Conservation (phyloP, 805 yeast species). For the Zygotorulaspora florentina region DNA sequence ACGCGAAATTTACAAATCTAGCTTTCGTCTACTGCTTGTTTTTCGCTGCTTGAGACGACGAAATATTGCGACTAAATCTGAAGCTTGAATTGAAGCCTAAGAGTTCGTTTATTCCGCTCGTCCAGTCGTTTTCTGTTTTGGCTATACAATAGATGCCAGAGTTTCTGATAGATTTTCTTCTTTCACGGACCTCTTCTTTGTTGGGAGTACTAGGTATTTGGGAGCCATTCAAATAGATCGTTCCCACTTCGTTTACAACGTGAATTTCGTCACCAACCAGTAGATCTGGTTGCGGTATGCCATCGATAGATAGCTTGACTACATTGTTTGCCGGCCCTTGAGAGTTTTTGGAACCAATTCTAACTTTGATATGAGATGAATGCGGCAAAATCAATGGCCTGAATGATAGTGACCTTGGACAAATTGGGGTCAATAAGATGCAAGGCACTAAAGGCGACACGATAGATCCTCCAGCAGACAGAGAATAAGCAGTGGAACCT, state of each 20-base stretch:
- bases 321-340: slow-evolving; percentile 35
- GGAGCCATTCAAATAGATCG: slow-evolving; percentile 51
- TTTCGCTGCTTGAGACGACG: neutral
- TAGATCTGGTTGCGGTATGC: slow-evolving; percentile 67
- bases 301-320: slow-evolving; percentile 75
- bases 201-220: slow-evolving; percentile 39
- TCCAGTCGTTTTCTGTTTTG: slow-evolving; percentile 83
- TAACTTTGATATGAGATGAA: slow-evolving; percentile 65
- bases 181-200: slow-evolving; percentile 14
- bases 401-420: slow-evolving; percentile 88
- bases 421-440: slow-evolving; percentile 79
- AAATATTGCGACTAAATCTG: slow-evolving; percentile 39
- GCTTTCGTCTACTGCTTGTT: neutral
- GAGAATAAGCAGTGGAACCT: slow-evolving; percentile 90
- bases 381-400: slow-evolving; percentile 82
- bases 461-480: slow-evolving; percentile 88
- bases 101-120: slow-evolving; percentile 78
- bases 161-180: slow-evolving; percentile 23
- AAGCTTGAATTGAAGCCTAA: slow-evolving; percentile 86
- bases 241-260: slow-evolving; percentile 61
- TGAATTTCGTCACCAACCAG: slow-evolving; percentile 76
- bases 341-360: slow-evolving; percentile 48
- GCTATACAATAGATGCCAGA: slow-evolving; percentile 88
- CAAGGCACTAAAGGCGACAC: slow-evolving; percentile 86
- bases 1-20: neutral